A percentile compares a stretch with the other conserved stretches of the same genome.
Conservation (phyloP, 371 early-diverging fungal species). For the Apophysomyces trapeziformis region DNA sequence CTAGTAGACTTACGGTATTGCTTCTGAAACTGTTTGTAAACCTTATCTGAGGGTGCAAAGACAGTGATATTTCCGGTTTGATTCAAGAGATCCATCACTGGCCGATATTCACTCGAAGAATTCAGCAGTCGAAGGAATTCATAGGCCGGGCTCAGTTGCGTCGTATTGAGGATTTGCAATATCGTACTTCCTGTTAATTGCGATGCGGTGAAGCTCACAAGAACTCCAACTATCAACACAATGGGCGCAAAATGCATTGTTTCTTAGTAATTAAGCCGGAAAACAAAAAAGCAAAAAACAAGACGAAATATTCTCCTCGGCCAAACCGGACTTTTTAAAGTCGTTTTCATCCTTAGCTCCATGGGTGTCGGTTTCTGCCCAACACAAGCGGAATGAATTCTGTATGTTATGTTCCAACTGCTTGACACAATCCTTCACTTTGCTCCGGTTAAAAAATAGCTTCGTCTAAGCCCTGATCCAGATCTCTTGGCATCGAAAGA, state of each 20-base stretch:
- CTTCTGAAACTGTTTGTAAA: constrained; percentile 5
- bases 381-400: neutral
- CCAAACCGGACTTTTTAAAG: neutral
- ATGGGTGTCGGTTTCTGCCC: neutral
- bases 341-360: neutral
- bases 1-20: neutral
- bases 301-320: neutral
- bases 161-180: constrained; percentile 33
- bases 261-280: neutral
- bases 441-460: no score
- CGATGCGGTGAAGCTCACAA: constrained; percentile 12
- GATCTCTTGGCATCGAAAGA: no score
- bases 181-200: constrained; percentile 26
- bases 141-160: constrained; percentile 35
- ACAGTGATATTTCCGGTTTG: constrained; percentile 37
- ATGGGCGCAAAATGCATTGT: constrained; percentile 3
- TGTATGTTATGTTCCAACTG: neutral
- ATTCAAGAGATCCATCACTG: constrained; percentile 30
- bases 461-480: no score
- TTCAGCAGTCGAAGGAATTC: constrained; percentile 30
- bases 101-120: constrained; percentile 33
- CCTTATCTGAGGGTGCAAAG: constrained; percentile 37
- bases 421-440: no score
- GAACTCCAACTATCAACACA: neutral
- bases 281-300: neutral